Evolutionary conservation across 306 rosid species (phyloP).

Genomic region (Cucumis cinereus): DNA sequence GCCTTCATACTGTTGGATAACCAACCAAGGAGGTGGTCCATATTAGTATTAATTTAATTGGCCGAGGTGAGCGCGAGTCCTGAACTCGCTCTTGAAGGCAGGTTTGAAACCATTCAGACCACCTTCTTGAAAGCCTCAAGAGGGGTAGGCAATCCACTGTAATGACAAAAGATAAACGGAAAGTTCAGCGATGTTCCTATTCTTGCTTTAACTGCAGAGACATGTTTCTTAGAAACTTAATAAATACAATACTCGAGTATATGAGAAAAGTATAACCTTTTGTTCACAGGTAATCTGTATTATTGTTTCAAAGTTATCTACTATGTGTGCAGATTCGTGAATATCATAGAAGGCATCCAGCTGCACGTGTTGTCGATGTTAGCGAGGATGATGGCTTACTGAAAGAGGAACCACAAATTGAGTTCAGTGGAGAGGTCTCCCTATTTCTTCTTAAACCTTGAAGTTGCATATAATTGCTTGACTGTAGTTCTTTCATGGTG

Average conservation of each 20-base stretch:
- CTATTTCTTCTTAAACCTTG: constrained; percentile 2
- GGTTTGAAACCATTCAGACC: too few relatives aligned
- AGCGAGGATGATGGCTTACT: constrained; percentile 60
- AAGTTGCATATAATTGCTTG: neutral
- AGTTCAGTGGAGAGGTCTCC: constrained; percentile 93
- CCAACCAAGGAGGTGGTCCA: too few relatives aligned
- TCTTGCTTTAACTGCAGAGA: neutral
- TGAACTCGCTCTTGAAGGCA: too few relatives aligned
- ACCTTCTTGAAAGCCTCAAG: too few relatives aligned
- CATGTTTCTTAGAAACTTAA: neutral
- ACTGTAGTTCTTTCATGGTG: neutral
- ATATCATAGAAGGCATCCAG: constrained; percentile 88
- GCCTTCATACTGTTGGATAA: too few relatives aligned
- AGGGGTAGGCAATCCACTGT: too few relatives aligned
- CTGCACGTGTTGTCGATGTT: constrained; percentile 77
- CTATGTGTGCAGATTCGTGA: constrained; percentile 67
- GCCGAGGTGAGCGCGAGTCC: too few relatives aligned
- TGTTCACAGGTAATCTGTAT: neutral
- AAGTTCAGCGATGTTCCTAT: neutral
- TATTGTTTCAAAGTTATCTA: neutral
- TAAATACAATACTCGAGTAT: neutral
- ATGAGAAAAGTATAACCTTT: neutral
- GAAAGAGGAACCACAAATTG: constrained; percentile 82
- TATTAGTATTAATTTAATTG: too few relatives aligned
- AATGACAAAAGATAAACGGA: neutral